Conservation (phyloP, 495 filamentous ascomycete genomes). For the Durotheca rogersii region DNA sequence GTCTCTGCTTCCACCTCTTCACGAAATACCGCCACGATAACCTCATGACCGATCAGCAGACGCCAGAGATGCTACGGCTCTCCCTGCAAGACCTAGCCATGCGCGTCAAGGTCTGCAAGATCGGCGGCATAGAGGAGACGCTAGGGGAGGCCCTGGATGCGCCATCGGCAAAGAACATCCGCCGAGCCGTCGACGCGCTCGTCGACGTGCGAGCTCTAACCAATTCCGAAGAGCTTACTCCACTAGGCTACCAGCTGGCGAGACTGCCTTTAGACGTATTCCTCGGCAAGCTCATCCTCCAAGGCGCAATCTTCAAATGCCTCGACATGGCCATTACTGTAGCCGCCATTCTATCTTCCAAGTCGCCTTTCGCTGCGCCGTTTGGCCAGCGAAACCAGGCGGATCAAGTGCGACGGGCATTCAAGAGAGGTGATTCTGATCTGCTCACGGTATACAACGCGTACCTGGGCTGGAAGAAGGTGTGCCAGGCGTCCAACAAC, state of each 20-base stretch:
- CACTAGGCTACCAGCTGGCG: constrained; percentile 80
- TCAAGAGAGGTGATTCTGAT: constrained; percentile 86
- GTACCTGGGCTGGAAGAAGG: constrained; percentile 81
- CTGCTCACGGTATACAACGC: constrained; percentile 90
- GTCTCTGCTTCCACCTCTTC: constrained; percentile 93
- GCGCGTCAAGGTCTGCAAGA: constrained; percentile 94
- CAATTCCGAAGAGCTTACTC: constrained; percentile 74
- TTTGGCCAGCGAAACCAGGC: constrained; percentile 80
- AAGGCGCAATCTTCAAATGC: constrained; percentile 81
- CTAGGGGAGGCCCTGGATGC: constrained; percentile 88
- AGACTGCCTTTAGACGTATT: constrained; percentile 90
- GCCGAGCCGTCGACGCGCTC: constrained; percentile 84
- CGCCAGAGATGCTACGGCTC: constrained; percentile 89
- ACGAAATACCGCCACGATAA: constrained; percentile 80
- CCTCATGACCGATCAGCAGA: constrained; percentile 84
- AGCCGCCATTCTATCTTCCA: constrained; percentile 89
- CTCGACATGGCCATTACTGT: constrained; percentile 87
- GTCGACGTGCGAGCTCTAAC: constrained; percentile 92
- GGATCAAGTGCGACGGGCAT: constrained; percentile 70
- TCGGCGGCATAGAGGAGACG: constrained; percentile 87
- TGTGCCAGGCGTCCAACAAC: constrained; percentile 59
- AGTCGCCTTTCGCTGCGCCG: constrained; percentile 86
- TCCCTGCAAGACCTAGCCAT: constrained; percentile 92
- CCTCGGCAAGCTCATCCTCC: constrained; percentile 86
- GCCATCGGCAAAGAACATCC: constrained; percentile 86